These are phyloP conservation scores for Tetraselmis chui DNA, from an alignment of 139 green algal species.

Conservation along the genomic window DNA sequence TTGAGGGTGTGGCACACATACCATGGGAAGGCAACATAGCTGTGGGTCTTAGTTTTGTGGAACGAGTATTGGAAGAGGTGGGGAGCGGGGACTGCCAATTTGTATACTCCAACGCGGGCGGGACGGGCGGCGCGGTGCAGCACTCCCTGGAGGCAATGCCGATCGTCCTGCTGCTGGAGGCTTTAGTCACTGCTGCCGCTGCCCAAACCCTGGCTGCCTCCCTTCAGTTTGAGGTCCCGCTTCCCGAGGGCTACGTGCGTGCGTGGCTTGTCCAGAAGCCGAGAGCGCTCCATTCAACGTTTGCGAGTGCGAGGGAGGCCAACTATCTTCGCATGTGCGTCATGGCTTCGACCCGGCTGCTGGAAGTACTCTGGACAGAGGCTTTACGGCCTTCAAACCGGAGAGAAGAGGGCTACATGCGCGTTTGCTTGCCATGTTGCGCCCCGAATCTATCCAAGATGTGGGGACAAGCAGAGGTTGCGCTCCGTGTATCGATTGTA, in stretches of 20 bases:
- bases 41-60: no score
- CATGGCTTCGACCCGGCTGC: not conserved
- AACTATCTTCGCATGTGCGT: not conserved
- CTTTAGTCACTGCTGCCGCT: not conserved
- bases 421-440: no score
- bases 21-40: no score
- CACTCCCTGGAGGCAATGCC: not conserved
- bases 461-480: not conserved
- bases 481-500: not conserved
- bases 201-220: not conserved
- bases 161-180: not conserved
- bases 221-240: not conserved
- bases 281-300: not conserved
- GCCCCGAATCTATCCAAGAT: not conserved
- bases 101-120: no score
- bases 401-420: no score
- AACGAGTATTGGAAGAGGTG: no score
- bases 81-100: no score
- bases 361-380: no score
- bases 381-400: no score
- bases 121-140: not conserved
- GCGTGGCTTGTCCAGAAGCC: not conserved
- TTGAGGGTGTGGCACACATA: no score
- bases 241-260: not conserved
- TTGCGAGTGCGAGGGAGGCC: not conserved